Evolutionary conservation across 192 early-diverging fungal species (phyloP).

Genomic region (Piromyces finnis): DNA sequence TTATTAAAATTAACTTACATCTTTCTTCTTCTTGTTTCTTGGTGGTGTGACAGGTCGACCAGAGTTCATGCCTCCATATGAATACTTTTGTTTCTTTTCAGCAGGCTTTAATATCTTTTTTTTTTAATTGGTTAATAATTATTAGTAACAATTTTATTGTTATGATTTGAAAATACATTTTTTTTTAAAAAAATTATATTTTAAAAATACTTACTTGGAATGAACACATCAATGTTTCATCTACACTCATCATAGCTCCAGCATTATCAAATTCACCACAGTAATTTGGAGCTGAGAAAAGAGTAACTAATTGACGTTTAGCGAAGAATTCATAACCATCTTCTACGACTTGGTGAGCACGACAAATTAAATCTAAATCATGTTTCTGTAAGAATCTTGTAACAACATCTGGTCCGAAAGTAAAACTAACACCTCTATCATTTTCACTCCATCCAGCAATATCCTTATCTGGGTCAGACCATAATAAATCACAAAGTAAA

Average conservation of each 20-base stretch:
- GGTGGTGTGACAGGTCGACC: slow-evolving; percentile 57
- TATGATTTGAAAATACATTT: no score
- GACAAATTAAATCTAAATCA: slow-evolving; percentile 92
- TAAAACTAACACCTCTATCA: slow-evolving; percentile 89
- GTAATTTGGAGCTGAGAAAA: slow-evolving; percentile 95
- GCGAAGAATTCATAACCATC: slow-evolving; percentile 99
- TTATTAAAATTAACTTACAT: background rate
- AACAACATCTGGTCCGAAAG: slow-evolving; percentile 90
- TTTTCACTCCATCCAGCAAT: slow-evolving; percentile 92
- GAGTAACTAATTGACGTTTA: slow-evolving; percentile 83
- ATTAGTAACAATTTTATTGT: no score
- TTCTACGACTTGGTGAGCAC: slow-evolving; percentile 95
- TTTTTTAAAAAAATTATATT: no score
- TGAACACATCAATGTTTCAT: slow-evolving; percentile 68
- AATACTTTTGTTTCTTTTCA: slow-evolving; percentile 73
- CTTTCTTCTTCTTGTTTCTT: slow-evolving; percentile 48
- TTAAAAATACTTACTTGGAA: slow-evolving; percentile 53
- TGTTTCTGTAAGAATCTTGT: slow-evolving; percentile 85
- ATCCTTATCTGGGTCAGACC: slow-evolving; percentile 96
- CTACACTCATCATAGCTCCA: slow-evolving; percentile 77
- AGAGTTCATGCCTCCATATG: slow-evolving; percentile 42
- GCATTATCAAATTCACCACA: slow-evolving; percentile 84
- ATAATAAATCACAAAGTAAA: slow-evolving; percentile 83
- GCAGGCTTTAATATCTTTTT: slow-evolving; percentile 84
- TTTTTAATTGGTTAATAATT: no score